Evolutionary conservation across 2,329 filamentous ascomycete species (phyloP).

Genomic region (Teratosphaeria pseudoeucalypti): DNA sequence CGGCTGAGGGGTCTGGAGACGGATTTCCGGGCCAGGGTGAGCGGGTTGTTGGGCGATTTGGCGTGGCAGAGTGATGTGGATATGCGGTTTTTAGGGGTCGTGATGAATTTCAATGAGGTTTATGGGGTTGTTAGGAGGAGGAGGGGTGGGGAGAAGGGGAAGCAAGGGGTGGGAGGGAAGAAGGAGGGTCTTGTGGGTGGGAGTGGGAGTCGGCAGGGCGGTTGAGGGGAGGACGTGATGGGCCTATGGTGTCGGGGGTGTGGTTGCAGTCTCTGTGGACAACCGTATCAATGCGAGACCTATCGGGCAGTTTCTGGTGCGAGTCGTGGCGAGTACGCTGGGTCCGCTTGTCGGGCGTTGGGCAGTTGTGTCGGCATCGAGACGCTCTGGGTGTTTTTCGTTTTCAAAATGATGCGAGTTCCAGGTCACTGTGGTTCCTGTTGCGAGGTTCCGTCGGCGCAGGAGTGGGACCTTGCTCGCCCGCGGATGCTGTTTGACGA

Average conservation of each 20-base stretch:
- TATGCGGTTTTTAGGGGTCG: slow-evolving; percentile 87
- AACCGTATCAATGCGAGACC: neutral
- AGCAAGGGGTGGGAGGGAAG: neutral
- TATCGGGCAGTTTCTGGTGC: no score
- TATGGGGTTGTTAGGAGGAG: slow-evolving; percentile 69
- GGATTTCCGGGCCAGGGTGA: slow-evolving; percentile 68
- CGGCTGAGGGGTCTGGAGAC: slow-evolving; percentile 61
- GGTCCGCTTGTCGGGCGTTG: no score
- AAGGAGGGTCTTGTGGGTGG: neutral
- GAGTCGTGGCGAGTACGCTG: no score
- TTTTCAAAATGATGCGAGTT: no score
- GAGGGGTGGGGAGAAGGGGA: slow-evolving; percentile 7
- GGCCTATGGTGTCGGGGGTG: neutral
- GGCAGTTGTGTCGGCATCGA: no score
- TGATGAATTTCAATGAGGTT: slow-evolving; percentile 99
- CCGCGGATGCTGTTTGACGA: no score
- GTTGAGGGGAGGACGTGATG: neutral
- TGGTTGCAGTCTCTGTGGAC: neutral
- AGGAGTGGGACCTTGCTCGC: no score
- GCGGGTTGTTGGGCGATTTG: slow-evolving; percentile 76
- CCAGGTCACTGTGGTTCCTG: no score
- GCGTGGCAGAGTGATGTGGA: slow-evolving; percentile 90
- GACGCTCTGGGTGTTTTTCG: no score
- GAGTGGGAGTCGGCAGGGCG: neutral
- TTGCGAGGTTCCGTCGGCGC: no score